Evolutionary conservation across 2,329 filamentous ascomycete species (phyloP), one percentile per base, ranked within the genome.

Genomic region (Sarocladiaceae sp.): DNA sequence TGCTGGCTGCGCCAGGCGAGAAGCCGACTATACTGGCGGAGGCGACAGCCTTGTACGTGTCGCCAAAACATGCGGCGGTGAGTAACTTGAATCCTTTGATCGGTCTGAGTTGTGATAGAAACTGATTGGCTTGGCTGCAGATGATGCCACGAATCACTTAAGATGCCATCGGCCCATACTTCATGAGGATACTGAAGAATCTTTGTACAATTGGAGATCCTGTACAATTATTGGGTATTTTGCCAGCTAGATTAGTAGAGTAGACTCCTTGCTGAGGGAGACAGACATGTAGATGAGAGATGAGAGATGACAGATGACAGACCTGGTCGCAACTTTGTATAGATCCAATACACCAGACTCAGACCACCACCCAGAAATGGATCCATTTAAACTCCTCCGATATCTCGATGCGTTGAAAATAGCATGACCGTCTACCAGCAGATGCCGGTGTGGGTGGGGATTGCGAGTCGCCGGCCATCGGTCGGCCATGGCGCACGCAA

Each of bases 31-130:
- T 90, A 39, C 63, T 96, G 47, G 88, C 85, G 6, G 87, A 94
- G 65, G 91, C 88, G 0, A 84, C 85, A 58, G 89, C 84, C 3
- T 66, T 98, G 53, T 97, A 95, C 61, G 77, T 97, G 56, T 88
- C 93, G 65, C 90, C 91, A 23, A 90, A 81, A 64, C 78, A 87
- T 60, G 89, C 89, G 48, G 78, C 80, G 61, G 83, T 88, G 68
- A 64, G 80, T 74, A 29, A n/a, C n/a, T 29, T 11, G 7, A 27
- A 6, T 21, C 9, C 34, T 29, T 29, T 23, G 7, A 15, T n/a
- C n/a, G n/a, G n/a, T n/a, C n/a, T n/a, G n/a, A n/a, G n/a, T n/a
- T n/a, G n/a, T n/a, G n/a, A 20, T 40, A 13, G 20, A 7, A 24
- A n/a, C 24, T 26, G 16, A 45, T n/a, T 21, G 24, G n/a, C 20